Base-by-base conservation (phyloP, 2,329 filamentous ascomycete genomes). In the Intubia oerlemansii region DNA sequence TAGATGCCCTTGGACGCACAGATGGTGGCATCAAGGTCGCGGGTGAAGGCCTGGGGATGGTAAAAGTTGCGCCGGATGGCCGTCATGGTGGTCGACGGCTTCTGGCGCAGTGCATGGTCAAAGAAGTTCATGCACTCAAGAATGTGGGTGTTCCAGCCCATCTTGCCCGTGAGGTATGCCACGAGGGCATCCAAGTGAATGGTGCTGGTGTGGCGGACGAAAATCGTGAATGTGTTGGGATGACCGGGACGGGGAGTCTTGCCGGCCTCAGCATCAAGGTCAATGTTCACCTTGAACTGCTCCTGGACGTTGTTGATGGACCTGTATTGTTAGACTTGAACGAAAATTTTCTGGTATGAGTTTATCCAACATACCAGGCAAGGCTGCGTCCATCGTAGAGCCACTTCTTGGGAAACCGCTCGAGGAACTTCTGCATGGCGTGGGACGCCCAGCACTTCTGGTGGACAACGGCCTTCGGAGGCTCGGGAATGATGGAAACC, bases 1-100 rank as follows among this genome's bases (percentile, higher is more conserved):
- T 92, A 95, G 5, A 82, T 74, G 17, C 88, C 88, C 46, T 91
- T 92, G 54, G 80, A 72, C 1, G 81, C 80, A 42, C 82, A 69
- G 3, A 39, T 40, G 11, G 41, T 46, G 14, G 61, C 53, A 19
- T 70, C 63, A n/a, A 92, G 60, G 4, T 58, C 49, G 6, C 46
- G 49, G 0, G 54, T 49, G 14, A 58, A 44, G 2, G 61, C 60
- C 1, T 53, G 39, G 2, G 53, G 51, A 22, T 67, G 54, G 49
- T 90, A 95, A 44, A 92, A 91, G 7, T 73, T 80, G 10, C 84
- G 69, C 48, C 81, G 85, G 48, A 93, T 76, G 0, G 68, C 51
- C 0, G 73, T 57, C 41, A 80, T 68, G 2, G 58, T 52, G 41
- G 68, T 53, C 0, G 72, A 73, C 0, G 88, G 81, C n/a, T 54